These are phyloP conservation scores for Coelastrella sp. DNA, from an alignment of 139 green algal species.

Conservation along the genomic window DNA sequence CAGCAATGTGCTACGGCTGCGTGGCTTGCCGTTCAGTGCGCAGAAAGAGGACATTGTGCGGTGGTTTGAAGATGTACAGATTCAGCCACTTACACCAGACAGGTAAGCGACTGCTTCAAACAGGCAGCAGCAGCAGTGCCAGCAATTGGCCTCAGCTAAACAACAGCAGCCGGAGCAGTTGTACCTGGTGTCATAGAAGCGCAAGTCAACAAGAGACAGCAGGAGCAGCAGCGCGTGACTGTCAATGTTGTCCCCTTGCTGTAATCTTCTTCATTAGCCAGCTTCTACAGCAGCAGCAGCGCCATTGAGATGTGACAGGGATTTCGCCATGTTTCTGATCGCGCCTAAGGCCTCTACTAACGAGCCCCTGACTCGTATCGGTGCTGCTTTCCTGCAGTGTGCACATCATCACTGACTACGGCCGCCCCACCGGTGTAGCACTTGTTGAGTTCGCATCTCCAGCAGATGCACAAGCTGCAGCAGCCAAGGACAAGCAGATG, in stretches of 20 bases:
- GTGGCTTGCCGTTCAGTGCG: conserved; percentile 88
- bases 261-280: no score
- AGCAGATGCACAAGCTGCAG: conserved; percentile 71
- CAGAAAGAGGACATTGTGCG: conserved; percentile 79
- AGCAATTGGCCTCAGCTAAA: not conserved
- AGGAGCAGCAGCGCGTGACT: no score
- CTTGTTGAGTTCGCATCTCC: conserved; percentile 85
- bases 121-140: not conserved
- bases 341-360: not conserved
- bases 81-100: conserved; percentile 26
- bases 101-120: conserved; percentile 19
- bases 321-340: not conserved
- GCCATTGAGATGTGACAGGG: not conserved
- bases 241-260: no score
- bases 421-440: conserved; percentile 79
- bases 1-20: conserved; percentile 83
- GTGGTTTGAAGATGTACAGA: conserved; percentile 84
- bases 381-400: conserved; percentile 66
- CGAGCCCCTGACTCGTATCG: not conserved
- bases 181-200: no score
- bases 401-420: conserved; percentile 72
- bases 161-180: no score
- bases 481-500: conserved; percentile 84
- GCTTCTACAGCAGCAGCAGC: not conserved
- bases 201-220: no score